These are phyloP conservation scores for Pichia manshurica DNA, from an alignment of 805 yeast genomes.

Conservation along the genomic window DNA sequence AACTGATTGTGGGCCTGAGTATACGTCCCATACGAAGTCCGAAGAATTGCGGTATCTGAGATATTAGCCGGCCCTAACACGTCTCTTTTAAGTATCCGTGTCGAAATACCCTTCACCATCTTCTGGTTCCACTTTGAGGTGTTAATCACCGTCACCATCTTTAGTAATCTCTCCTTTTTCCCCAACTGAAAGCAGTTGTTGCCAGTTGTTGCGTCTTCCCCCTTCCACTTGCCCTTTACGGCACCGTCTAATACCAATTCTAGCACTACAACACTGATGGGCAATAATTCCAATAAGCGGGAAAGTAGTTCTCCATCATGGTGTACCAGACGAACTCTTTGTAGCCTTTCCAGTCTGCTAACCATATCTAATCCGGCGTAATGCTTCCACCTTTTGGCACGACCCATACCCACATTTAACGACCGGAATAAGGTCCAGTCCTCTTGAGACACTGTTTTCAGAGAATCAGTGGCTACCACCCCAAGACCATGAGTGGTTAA, in stretches of 20 bases:
- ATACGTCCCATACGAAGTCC: neutral
- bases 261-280: neutral
- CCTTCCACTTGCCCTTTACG: neutral
- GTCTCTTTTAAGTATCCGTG: no score
- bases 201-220: no score
- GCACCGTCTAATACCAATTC: slow-evolving; percentile 3
- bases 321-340: neutral
- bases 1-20: neutral
- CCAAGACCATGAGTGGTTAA: neutral
- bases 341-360: neutral
- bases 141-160: neutral
- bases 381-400: neutral
- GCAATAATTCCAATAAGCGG: neutral
- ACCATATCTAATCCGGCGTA: neutral
- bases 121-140: slow-evolving; percentile 1
- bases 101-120: neutral
- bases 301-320: neutral
- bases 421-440: neutral
- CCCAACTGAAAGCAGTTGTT: no score
- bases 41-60: no score
- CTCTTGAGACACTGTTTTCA: neutral
- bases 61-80: no score
- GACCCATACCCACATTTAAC: neutral
- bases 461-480: neutral
- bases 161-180: neutral